Percentiles rank a stretch among this genome's conserved stretches.
These are phyloP conservation scores for Phaeosphaeria sp. DNA, from an alignment of 2,329 filamentous ascomycete species.

Conservation along the genomic window DNA sequence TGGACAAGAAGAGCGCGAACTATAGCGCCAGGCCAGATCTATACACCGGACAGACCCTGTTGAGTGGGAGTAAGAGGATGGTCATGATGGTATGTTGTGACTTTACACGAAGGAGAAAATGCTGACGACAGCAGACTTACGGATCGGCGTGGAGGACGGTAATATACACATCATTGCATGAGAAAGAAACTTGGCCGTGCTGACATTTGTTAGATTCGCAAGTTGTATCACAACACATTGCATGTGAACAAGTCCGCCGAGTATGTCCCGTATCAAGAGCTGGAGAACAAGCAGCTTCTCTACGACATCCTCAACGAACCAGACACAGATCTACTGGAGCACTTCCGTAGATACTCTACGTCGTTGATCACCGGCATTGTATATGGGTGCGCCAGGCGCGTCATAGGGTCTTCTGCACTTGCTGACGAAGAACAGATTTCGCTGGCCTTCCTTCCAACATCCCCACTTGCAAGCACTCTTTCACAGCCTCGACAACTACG, in stretches of 20 bases:
- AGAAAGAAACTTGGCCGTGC: not conserved
- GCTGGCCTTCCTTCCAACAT: constrained; percentile 52
- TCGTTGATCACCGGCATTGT: constrained; percentile 58
- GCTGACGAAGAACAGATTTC: constrained; percentile 25
- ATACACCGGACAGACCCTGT: constrained; percentile 3
- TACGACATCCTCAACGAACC: constrained; percentile 56
- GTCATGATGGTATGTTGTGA: constrained; percentile 1
- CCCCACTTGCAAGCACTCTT: constrained; percentile 53
- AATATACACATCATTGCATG: no score
- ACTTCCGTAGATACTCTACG: constrained; percentile 56
- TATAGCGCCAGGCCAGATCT: constrained; percentile 54
- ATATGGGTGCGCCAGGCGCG: no score
- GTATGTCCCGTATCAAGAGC: constrained; percentile 58
- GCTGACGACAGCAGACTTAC: not conserved
- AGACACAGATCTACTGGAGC: constrained; percentile 46
- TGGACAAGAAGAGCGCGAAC: constrained; percentile 57
- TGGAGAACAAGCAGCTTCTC: constrained; percentile 63
- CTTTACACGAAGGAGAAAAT: not conserved
- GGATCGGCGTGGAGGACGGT: constrained; percentile 3
- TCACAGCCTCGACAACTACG: constrained; percentile 46
- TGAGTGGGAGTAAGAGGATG: constrained; percentile 7
- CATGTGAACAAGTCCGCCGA: constrained; percentile 14
- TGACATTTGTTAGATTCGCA: constrained; percentile 8
- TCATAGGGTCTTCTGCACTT: no score
- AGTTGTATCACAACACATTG: constrained; percentile 11